Percentiles rank a stretch among this genome's conserved stretches.
Evolutionary conservation across 116 monocot genomes (phyloP).

Genomic region (Phalaenopsis hybrid): DNA sequence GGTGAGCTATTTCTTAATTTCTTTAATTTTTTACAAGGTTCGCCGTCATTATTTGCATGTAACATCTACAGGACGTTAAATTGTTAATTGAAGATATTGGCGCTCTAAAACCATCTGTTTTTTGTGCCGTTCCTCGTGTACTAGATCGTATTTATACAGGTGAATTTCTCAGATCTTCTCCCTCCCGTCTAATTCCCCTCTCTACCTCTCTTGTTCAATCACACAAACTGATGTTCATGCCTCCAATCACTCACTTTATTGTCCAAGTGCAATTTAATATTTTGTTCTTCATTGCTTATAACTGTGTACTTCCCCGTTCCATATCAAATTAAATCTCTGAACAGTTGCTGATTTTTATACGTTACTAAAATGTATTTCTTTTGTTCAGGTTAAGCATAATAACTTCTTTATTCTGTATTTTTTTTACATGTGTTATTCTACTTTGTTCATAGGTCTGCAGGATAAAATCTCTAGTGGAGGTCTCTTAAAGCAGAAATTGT

Average conservation of each 20-base stretch:
- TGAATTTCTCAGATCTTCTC: conserved; percentile 7
- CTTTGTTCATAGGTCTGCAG: conserved; percentile 54
- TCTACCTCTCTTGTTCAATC: neutral
- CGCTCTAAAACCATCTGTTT: conserved; percentile 72
- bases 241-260: neutral
- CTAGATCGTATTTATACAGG: conserved; percentile 82
- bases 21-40: neutral
- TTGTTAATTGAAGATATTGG: conserved; percentile 81
- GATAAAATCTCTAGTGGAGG: conserved; percentile 76
- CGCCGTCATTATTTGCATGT: neutral
- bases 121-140: conserved; percentile 95
- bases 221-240: neutral
- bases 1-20: conserved; percentile 30
- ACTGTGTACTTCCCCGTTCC: neutral
- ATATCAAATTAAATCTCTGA: neutral
- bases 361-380: neutral
- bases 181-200: neutral
- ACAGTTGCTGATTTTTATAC: neutral
- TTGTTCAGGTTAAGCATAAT: neutral
- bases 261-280: neutral
- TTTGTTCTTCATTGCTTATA: neutral
- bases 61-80: conserved; percentile 75
- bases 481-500: conserved; percentile 58
- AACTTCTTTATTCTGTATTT: neutral
- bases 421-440: neutral